Evolutionary conservation across 139 green algal species (phyloP).

Genomic region (Dunaliella primolecta): DNA sequence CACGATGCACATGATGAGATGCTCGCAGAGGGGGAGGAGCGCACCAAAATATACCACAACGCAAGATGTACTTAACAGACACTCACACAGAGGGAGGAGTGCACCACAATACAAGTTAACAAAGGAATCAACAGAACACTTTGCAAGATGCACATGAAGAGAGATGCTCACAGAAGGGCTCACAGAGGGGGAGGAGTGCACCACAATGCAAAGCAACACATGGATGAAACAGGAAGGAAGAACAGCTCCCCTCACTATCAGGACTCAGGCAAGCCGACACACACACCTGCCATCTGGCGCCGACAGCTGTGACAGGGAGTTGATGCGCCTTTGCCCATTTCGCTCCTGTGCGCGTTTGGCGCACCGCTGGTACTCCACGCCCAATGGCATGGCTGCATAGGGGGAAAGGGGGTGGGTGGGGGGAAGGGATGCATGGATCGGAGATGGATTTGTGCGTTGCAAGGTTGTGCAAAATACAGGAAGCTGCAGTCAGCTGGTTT

Average conservation of each 20-base stretch:
- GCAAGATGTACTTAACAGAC: too few relatives aligned
- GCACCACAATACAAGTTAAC: neutral
- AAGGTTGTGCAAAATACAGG: too few relatives aligned
- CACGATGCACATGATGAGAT: too few relatives aligned
- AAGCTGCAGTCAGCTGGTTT: too few relatives aligned
- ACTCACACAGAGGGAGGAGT: too few relatives aligned
- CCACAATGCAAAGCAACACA: neutral
- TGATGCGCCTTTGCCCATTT: conserved; percentile 28
- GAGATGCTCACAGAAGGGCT: too few relatives aligned
- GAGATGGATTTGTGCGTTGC: too few relatives aligned
- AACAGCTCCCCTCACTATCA: neutral
- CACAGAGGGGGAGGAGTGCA: too few relatives aligned
- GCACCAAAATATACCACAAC: too few relatives aligned
- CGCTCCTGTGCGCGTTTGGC: conserved; percentile 34
- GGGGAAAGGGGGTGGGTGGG: too few relatives aligned
- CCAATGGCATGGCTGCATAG: conserved; percentile 29
- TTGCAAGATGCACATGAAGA: too few relatives aligned
- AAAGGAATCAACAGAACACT: neutral
- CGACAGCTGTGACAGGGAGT: conserved; percentile 31
- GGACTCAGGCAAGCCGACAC: neutral
- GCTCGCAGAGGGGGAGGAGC: too few relatives aligned
- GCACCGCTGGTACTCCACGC: conserved; percentile 44
- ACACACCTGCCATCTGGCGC: conserved; percentile 34
- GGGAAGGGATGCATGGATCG: neutral
- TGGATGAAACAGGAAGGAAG: neutral